Evolutionary conservation across 371 early-diverging fungal species (phyloP).

Genomic region (Syncephalastrum contaminatum): DNA sequence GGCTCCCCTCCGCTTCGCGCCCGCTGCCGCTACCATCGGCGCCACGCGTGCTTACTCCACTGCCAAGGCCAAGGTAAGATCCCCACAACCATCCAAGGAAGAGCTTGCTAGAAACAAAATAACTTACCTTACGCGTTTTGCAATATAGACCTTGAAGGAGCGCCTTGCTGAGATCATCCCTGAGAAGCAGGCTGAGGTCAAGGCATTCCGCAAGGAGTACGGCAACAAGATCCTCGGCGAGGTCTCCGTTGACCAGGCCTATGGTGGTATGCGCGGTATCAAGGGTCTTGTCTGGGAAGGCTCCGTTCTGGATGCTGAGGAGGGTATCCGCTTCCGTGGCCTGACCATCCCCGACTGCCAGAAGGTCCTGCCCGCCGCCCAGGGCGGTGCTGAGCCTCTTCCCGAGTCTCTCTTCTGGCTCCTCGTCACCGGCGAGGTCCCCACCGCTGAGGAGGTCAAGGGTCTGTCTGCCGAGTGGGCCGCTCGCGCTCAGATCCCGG

Average conservation of each 20-base stretch:
- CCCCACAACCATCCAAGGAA: background rate
- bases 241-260: conserved; percentile 96
- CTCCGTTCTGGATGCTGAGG: conserved; percentile 96
- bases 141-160: conserved; percentile 79
- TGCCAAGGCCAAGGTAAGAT: conserved; percentile 44
- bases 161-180: conserved; percentile 92
- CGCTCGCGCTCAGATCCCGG: conserved; percentile 87
- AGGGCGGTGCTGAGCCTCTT: conserved; percentile 89
- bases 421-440: conserved; percentile 96
- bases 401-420: conserved; percentile 99
- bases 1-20: conserved; percentile 34
- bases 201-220: conserved; percentile 87
- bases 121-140: background rate
- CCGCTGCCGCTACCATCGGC: conserved; percentile 24
- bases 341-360: conserved; percentile 97
- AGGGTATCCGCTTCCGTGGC: conserved; percentile 98
- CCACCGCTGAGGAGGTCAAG: conserved; percentile 91
- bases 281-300: conserved; percentile 98
- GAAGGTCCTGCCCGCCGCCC: conserved; percentile 83
- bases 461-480: conserved; percentile 94
- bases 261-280: conserved; percentile 99
- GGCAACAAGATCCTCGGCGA: conserved; percentile 90
- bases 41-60: conserved; percentile 35
- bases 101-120: background rate
- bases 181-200: conserved; percentile 91